These are phyloP conservation scores for Cochlearia excelsa DNA, from an alignment of 345 rosid species.

Conservation along the genomic window DNA sequence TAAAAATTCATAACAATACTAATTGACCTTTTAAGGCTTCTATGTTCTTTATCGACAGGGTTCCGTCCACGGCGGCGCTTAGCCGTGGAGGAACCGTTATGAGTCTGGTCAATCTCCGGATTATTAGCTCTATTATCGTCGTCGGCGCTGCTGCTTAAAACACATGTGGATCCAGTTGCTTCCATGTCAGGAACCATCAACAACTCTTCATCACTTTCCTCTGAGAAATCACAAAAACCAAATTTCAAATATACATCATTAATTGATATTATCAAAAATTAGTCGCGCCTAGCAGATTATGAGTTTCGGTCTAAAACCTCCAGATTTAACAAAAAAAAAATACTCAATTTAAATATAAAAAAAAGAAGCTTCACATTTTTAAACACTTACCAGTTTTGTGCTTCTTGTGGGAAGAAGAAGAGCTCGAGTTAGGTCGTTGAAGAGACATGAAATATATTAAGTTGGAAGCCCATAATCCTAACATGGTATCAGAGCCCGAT, in stretches of 20 bases:
- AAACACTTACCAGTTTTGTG: slow-evolving; percentile 26
- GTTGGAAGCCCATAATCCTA: too few relatives aligned
- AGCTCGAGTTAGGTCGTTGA: slow-evolving; percentile 35
- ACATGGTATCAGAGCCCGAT: too few relatives aligned
- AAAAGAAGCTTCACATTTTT: not conserved
- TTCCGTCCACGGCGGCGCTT: slow-evolving; percentile 54
- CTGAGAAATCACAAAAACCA: slow-evolving; percentile 19
- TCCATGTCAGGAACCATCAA: slow-evolving; percentile 71
- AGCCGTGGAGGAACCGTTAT: slow-evolving; percentile 27
- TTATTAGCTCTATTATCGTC: slow-evolving; percentile 10
- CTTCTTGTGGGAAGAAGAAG: slow-evolving; percentile 28
- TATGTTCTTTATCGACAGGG: slow-evolving; percentile 60
- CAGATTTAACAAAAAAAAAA: too few relatives aligned
- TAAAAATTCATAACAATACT: too few relatives aligned
- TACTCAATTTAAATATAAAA: too few relatives aligned
- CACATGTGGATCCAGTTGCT: slow-evolving; percentile 34
- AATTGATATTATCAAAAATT: too few relatives aligned
- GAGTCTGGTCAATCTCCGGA: slow-evolving; percentile 23
- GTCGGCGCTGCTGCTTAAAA: slow-evolving; percentile 24
- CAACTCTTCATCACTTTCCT: slow-evolving; percentile 69
- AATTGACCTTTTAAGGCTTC: slow-evolving; percentile 61
- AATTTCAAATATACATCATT: not conserved
- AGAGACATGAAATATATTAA: slow-evolving; percentile 33
- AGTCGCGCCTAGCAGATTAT: too few relatives aligned
- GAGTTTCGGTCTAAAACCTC: too few relatives aligned